Conservation (phyloP, 2,329 filamentous ascomycete species). For the Fusarium sp. region DNA sequence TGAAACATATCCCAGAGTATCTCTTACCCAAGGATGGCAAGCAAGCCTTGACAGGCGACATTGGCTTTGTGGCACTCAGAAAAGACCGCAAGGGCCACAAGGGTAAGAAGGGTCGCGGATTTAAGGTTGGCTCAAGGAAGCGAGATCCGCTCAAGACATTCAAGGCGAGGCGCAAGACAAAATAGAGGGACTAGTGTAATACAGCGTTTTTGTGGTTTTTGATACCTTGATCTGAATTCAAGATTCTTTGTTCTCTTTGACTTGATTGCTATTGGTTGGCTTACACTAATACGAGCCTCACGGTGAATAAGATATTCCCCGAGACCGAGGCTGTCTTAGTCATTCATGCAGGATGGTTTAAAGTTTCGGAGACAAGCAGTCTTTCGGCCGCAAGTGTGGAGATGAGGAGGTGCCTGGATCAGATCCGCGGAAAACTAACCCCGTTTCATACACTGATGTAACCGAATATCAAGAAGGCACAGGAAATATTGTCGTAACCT, state of each 20-base stretch:
- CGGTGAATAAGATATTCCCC: background rate
- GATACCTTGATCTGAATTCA: slow-evolving; percentile 38
- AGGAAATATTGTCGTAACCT: background rate
- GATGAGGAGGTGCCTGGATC: background rate
- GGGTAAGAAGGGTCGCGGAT: slow-evolving; percentile 58
- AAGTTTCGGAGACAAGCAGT: slow-evolving; percentile 28
- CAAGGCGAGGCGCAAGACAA: slow-evolving; percentile 69
- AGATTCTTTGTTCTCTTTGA: background rate
- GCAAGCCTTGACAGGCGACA: slow-evolving; percentile 73
- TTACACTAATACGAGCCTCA: background rate
- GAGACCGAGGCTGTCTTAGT: slow-evolving; percentile 22
- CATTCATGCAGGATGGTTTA: slow-evolving; percentile 30
- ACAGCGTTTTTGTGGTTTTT: slow-evolving; percentile 24
- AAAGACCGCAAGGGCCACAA: slow-evolving; percentile 65
- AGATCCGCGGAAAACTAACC: background rate
- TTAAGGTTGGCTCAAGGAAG: slow-evolving; percentile 71
- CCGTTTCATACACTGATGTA: background rate
- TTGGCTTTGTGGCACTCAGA: slow-evolving; percentile 80
- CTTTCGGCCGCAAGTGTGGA: slow-evolving; percentile 13
- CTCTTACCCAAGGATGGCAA: slow-evolving; percentile 83
- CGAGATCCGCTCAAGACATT: slow-evolving; percentile 91
- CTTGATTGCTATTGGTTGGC: background rate
- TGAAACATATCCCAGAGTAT: slow-evolving; percentile 96
- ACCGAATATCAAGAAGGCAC: background rate
- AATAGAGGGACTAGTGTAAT: slow-evolving; percentile 40